These are phyloP conservation scores for Hibiscus tridactylites DNA, from an alignment of 345 rosid species.

Conservation along the genomic window DNA sequence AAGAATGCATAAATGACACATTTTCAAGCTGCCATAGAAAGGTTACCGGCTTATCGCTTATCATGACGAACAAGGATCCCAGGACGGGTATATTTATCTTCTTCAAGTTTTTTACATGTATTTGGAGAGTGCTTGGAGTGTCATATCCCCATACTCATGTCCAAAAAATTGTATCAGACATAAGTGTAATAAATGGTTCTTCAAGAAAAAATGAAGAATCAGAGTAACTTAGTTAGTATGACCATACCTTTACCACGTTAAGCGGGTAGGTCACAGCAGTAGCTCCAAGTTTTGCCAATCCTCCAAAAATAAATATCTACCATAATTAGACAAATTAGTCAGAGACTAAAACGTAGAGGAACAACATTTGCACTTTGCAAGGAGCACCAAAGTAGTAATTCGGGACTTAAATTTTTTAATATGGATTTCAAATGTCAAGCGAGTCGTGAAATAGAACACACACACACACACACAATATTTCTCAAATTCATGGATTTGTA, in stretches of 20 bases:
- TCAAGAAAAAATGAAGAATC: background rate
- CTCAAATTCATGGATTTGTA: background rate
- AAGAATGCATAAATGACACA: background rate
- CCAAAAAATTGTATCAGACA: background rate
- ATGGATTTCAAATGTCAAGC: background rate
- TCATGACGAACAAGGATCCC: background rate
- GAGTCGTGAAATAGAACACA: background rate
- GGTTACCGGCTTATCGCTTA: background rate
- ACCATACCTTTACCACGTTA: constrained; percentile 72
- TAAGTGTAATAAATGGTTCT: background rate
- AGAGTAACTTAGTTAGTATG: background rate
- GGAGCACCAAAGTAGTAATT: background rate
- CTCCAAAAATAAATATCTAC: constrained; percentile 87
- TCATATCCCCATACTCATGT: background rate
- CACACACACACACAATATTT: background rate
- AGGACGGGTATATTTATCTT: background rate
- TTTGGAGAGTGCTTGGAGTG: background rate
- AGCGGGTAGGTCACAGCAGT: constrained; percentile 90
- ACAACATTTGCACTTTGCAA: background rate
- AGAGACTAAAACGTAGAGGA: background rate
- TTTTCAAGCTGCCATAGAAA: background rate
- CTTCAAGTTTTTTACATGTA: background rate
- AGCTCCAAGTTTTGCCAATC: constrained; percentile 96
- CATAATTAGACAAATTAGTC: constrained; percentile 17
- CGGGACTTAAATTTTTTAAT: background rate